These are phyloP conservation scores for Populus davidiana DNA, from an alignment of 345 rosid species.

Conservation along the genomic window DNA sequence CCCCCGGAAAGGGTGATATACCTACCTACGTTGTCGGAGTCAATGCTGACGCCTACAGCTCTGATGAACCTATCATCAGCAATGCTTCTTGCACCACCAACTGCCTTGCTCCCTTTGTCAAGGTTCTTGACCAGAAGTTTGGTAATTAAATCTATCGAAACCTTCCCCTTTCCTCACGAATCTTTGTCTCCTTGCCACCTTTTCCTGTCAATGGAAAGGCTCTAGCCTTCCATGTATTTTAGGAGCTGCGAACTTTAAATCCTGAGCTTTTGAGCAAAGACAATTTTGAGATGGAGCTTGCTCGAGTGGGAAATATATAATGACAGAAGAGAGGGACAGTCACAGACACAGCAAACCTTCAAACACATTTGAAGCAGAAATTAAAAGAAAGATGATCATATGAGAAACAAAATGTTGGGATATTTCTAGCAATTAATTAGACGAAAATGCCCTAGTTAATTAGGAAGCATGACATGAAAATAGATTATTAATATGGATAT, in stretches of 20 bases:
- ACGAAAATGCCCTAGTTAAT: background rate
- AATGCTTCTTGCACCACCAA: conserved; percentile 99
- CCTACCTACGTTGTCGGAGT: conserved; percentile 96
- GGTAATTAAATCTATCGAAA: conserved; percentile 40
- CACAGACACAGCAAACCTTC: background rate
- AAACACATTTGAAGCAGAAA: background rate
- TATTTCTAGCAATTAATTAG: background rate
- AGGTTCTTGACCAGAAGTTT: conserved; percentile 94
- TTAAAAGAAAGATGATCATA: no score
- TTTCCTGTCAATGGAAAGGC: background rate
- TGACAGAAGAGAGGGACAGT: background rate
- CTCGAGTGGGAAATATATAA: background rate
- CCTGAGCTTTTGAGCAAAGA: background rate
- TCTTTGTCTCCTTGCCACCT: background rate
- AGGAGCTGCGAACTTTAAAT: background rate
- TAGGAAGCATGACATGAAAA: background rate
- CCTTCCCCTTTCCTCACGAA: background rate
- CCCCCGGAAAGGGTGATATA: conserved; percentile 97
- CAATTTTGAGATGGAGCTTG: background rate
- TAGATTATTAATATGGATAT: background rate
- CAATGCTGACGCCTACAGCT: conserved; percentile 74
- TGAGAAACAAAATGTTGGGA: background rate
- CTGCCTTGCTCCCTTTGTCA: conserved; percentile 98
- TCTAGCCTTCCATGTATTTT: background rate
- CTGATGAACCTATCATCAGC: conserved; percentile 79